Evolutionary conservation across 2,329 filamentous ascomycete genomes (phyloP), one percentile per base, ranked within the genome.

Genomic region (Penicillium sp.): DNA sequence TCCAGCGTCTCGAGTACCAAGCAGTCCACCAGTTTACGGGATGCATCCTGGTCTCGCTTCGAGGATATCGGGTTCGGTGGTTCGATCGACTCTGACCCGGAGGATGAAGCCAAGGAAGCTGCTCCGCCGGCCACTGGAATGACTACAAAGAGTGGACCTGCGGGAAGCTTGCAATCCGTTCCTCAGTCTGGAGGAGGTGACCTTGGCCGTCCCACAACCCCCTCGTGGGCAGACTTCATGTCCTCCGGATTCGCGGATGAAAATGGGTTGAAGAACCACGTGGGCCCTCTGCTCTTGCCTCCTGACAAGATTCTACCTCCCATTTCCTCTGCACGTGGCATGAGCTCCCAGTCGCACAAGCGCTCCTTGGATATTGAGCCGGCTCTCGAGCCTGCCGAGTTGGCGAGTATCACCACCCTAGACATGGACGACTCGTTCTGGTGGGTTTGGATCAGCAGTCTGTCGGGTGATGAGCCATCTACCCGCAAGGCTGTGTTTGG

Each of bases 371-470:
- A 92, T 63, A 82, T 82, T 15, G 86, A 90, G 53, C 77, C 77
- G 25, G 81, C 85, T 41, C 80, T 97, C 0, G 92, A 97, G 63
- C 94, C 93, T 0, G 94, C 92, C 51, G 94, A 99, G 80, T 82
- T 99, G 57, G 94, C 94, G 31, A 97, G 92, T 71, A 96, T 99
- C 70, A 89, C 85, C 25, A 84, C 84, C 38, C 85, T 97, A 57
- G 88, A 94, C 61, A 81, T 99, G 6, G 94, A 99, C 67, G 93
- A 97, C 73, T 89, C 92, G 1, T 99, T 99, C 75, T 99, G 94
- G 94, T 97, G 94, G 93, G 94, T 97, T 4, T 99, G 94, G 94
- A 97, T 99, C 83, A 96, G 87, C 66, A 97, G 93, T 81, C 79
- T 99, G 68, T 92, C 93, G 1, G 89, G 87, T 0, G 94, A 99